These are phyloP conservation scores for Cnidoscolus chayamansa DNA, from an alignment of 441 rosid genomes.

Conservation along the genomic window DNA sequence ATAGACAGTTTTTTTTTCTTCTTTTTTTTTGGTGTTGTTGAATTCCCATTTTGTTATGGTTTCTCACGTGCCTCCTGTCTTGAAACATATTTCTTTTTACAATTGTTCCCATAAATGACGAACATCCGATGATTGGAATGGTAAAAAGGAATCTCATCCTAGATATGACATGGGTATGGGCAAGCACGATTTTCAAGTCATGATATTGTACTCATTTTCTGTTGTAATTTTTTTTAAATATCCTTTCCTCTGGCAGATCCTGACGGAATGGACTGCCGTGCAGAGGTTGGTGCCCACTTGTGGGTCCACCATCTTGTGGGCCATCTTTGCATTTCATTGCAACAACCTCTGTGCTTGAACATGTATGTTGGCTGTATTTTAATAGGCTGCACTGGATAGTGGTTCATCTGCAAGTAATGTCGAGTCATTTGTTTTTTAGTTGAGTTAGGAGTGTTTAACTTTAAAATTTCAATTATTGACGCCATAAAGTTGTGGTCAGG, in stretches of 20 bases:
- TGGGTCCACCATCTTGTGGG: slow-evolving; percentile 25
- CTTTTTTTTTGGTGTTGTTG: neutral
- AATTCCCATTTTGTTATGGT: slow-evolving; percentile 11
- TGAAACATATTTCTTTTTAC: slow-evolving; percentile 32
- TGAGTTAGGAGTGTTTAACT: neutral
- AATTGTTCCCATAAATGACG: slow-evolving; percentile 18
- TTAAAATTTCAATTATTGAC: neutral
- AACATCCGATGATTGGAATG: slow-evolving; percentile 28
- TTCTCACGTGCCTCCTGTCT: slow-evolving; percentile 35
- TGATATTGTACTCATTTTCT: slow-evolving; percentile 20
- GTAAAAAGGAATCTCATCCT: slow-evolving; percentile 40
- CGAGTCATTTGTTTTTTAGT: neutral
- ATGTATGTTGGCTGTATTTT: neutral
- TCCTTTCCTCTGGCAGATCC: slow-evolving; percentile 21
- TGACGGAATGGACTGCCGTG: slow-evolving; percentile 25
- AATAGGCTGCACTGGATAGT: slow-evolving; percentile 1
- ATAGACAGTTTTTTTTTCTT: neutral
- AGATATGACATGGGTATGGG: slow-evolving; percentile 38
- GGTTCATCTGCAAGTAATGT: neutral
- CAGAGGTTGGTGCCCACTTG: slow-evolving; percentile 11
- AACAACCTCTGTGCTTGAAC: neutral
- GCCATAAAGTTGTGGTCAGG: neutral
- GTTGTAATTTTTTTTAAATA: slow-evolving; percentile 24
- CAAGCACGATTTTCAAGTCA: slow-evolving; percentile 33
- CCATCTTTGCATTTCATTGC: slow-evolving; percentile 10